Evolutionary conservation across 75 land plant genomes (phyloP), one percentile per base, ranked within the genome.

Genomic region (Cunninghamia lanceolata): DNA sequence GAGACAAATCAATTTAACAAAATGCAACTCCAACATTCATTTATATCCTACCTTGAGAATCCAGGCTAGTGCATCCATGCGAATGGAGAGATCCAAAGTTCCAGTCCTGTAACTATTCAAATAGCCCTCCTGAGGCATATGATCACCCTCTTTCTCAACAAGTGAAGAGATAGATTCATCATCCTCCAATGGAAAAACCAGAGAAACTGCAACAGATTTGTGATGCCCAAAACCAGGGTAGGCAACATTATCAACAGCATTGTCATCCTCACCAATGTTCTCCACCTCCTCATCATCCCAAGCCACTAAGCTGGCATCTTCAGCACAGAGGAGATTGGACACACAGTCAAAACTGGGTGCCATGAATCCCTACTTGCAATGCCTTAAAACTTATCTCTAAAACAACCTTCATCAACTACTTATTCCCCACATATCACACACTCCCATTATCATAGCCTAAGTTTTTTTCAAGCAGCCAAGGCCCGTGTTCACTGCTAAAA

Each of bases 1-100:
- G 40, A 13, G 17, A 2, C 38, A 1, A 3, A 5, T 15, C 16
- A 75, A 15, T 15, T 9, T 16, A 4, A 75, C 1, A 16, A 30
- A 30, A 75, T 16, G 4, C 8, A 75, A 75, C 16, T 30, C 19
- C 13, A 11, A 3, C n/a, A 28, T 7, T 70, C 9, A 70, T 28
- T 5, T 74, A 36, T 9, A 28, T 28, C 68, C 39, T 59, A 88
- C 94, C 93, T 89, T 93, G 46, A 88, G 93, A 53, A 93, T 89
- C 93, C 96, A 96, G 84, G 91, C 89, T 46, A 95, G 68, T 73
- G 94, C 92, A 39, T 92, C 93, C 56, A 84, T 89, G 15, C 98
- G 92, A 4, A 87, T 84, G 73, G 88, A 85, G 52, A 90, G 75
- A 46, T 94, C 92, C 85, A 95, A 82, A 73, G 84, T 86, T 71